Evolutionary conservation across 495 filamentous ascomycete genomes (phyloP), one percentile per base, ranked within the genome.

Genomic region (Penicillium daleae): DNA sequence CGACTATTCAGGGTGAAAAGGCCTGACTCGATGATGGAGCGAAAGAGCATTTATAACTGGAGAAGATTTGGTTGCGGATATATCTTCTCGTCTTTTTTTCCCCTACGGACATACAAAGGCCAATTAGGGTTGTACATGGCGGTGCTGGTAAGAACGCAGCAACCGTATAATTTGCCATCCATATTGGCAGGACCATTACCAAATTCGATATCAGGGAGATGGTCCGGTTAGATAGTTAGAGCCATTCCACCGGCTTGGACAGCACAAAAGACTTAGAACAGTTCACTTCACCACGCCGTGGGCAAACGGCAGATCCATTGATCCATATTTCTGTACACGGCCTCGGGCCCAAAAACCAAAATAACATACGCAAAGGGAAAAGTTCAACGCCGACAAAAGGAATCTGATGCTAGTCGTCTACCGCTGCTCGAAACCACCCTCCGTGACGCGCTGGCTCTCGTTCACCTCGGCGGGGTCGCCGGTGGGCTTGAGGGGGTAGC

Each of bases 1-100:
- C 95, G 50, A 99, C 95, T 7, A 93, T 99, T 51, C 92, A 98
- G 76, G 95, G 95, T 4, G 90, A 97, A 79, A 93, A 92, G 82
- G 80, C 79, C 32, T 86, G 76, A 85, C 67, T 72, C 3, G 51
- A 56, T 58, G n/a, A 40, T 53, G 27, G 33, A 22, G 24, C 49
- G 24, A 56, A 56, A 32, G 64, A 64, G 55, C 61, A 60, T 66
- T 57, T 73, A 61, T 72, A 56, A 68, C n/a, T 60, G 56, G 33
- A 27, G 32, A 15, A 26, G 53, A n/a, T 37, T 6, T 4, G 21
- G 32, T 49, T 24, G 10, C n/a, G 39, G 15, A 31, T 59, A 32
- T 27, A 26, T 50, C 24, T 40, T 27, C 19, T n/a, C 17, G 39
- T 51, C n/a, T 51, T 31, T 37, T 51, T 31, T 26, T 24, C n/a